Percentiles rank a stretch among this genome's conserved stretches.
These are phyloP conservation scores for Gloeopeniophorella convolvens DNA, from an alignment of 768 basidiomycete species.

Conservation along the genomic window DNA sequence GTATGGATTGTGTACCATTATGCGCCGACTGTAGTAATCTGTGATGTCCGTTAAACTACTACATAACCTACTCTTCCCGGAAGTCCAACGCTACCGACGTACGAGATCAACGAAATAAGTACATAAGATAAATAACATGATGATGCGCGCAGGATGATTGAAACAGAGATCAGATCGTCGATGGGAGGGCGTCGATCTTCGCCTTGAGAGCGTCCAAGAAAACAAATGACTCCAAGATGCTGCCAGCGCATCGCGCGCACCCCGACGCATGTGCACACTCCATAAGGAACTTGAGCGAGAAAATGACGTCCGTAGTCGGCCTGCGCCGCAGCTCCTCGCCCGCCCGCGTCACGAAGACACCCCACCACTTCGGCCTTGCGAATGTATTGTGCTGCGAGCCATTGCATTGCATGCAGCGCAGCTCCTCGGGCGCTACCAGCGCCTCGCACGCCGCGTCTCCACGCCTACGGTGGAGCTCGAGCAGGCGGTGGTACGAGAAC, in stretches of 20 bases:
- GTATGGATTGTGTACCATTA: too few relatives aligned
- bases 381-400: constrained; percentile 40
- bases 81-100: background rate
- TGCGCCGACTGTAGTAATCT: too few relatives aligned
- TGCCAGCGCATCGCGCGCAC: constrained; percentile 60
- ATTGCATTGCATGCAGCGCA: constrained; percentile 68
- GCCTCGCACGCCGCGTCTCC: constrained; percentile 42
- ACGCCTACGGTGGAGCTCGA: constrained; percentile 53
- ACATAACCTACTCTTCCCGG: too few relatives aligned
- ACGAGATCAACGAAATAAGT: background rate
- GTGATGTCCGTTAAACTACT: too few relatives aligned
- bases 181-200: constrained; percentile 47
- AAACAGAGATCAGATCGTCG: constrained; percentile 32
- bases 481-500: constrained; percentile 59
- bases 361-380: constrained; percentile 64
- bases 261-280: constrained; percentile 42
- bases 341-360: constrained; percentile 49
- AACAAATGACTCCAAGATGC: constrained; percentile 54
- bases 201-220: constrained; percentile 50
- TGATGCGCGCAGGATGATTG: background rate
- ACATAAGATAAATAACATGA: background rate
- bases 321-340: constrained; percentile 48
- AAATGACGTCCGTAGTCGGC: constrained; percentile 55
- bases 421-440: constrained; percentile 38
- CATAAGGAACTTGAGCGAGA: constrained; percentile 53